Conservation (phyloP, 139 green algal genomes). For the Bryopsis sp. region DNA sequence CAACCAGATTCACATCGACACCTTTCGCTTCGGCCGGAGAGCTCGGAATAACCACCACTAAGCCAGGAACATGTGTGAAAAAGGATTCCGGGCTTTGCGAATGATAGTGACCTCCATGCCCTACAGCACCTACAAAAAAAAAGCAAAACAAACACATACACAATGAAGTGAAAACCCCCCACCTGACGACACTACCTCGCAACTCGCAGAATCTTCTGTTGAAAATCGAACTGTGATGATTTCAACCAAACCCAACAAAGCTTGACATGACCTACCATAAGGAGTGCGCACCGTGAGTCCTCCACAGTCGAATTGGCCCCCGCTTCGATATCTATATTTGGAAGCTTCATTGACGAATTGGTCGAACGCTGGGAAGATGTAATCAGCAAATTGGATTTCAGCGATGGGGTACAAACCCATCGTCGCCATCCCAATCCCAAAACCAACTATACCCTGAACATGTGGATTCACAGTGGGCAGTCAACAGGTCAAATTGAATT, state of each 20-base stretch:
- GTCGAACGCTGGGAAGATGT: conserved; percentile 92
- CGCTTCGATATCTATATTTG: conserved; percentile 87
- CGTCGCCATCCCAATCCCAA: conserved; percentile 73
- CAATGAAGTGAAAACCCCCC: not conserved
- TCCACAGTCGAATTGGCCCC: conserved; percentile 66
- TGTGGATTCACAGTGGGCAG: not conserved
- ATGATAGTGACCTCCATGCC: conserved; percentile 93
- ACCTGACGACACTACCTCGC: too few relatives aligned
- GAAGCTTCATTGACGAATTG: conserved; percentile 88
- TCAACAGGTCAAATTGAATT: too few relatives aligned
- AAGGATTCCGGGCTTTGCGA: conserved; percentile 89
- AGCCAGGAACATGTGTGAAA: conserved; percentile 80
- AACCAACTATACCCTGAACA: conserved; percentile 79
- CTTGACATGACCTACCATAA: conserved; percentile 42
- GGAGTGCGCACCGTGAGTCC: conserved; percentile 81
- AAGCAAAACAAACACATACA: conserved; percentile 7
- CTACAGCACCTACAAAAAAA: conserved; percentile 65
- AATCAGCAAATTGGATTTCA: conserved; percentile 88
- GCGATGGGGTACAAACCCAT: conserved; percentile 65
- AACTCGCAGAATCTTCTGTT: too few relatives aligned
- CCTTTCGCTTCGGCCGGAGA: conserved; percentile 68
- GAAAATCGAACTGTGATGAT: too few relatives aligned
- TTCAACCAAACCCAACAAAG: not conserved
- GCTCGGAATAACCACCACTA: conserved; percentile 68
- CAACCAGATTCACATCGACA: not conserved